A percentile compares a stretch with the other conserved stretches of the same genome.
phyloP scores from a whole-genome alignment of 139 green algal genomes.

The Tetradesmus lagerheimii region DNA sequence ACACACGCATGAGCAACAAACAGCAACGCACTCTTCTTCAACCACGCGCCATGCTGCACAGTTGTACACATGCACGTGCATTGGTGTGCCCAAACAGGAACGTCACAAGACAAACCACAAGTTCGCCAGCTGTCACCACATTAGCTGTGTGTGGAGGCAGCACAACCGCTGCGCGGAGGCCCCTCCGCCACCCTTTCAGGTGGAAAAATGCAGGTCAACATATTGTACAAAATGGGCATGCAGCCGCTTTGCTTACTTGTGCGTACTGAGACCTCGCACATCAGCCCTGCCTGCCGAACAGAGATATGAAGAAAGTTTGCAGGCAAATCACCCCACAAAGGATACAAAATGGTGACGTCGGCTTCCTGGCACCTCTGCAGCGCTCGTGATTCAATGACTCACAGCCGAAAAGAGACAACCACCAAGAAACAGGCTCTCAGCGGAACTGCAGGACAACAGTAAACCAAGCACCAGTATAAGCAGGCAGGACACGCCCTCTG shows the following conservation, averaged over 20 bases:
- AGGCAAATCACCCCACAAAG: not conserved
- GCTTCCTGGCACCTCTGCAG: not conserved
- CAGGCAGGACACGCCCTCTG: not conserved
- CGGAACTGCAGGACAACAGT: not conserved
- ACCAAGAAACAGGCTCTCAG: not conserved
- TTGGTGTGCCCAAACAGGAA: not conserved
- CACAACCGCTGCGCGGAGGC: not conserved
- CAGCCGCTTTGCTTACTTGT: not conserved
- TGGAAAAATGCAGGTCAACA: not conserved
- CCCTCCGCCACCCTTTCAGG: not conserved
- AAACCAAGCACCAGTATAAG: not conserved
- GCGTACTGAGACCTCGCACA: not conserved
- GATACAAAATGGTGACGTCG: not conserved
- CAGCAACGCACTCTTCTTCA: not conserved
- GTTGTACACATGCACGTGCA: not conserved
- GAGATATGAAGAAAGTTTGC: not conserved
- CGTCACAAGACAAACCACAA: not conserved
- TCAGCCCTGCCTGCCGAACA: not conserved
- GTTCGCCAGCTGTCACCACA: not conserved
- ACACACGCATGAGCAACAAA: not conserved
- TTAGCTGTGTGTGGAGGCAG: not conserved
- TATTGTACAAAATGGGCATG: not conserved
- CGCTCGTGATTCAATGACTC: not conserved
- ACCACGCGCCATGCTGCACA: not conserved
- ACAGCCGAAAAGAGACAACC: not conserved